Evolutionary conservation across 257 asterid genomes (phyloP).

Genomic region (Solanum habrochaites): DNA sequence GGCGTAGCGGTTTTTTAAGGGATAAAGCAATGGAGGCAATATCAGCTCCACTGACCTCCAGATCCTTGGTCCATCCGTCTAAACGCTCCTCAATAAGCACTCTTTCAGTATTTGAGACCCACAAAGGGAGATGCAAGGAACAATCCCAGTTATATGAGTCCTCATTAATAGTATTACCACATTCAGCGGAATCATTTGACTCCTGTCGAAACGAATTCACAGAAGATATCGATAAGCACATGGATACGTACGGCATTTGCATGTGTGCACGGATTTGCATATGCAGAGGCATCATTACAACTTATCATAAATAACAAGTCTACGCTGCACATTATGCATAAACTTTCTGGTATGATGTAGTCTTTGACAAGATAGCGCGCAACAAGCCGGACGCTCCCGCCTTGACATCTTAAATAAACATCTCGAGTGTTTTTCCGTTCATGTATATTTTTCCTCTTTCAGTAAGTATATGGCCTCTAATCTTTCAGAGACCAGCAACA

Average conservation of each 20-base stretch:
- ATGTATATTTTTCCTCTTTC: neutral
- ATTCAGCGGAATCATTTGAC: slow-evolving; percentile 18
- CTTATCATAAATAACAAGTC: neutral
- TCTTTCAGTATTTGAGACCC: slow-evolving; percentile 83
- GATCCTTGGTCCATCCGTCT: slow-evolving; percentile 59
- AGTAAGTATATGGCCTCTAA: neutral
- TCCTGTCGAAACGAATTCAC: slow-evolving; percentile 25
- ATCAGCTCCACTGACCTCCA: slow-evolving; percentile 90
- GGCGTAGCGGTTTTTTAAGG: slow-evolving; percentile 62
- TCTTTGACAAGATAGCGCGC: neutral
- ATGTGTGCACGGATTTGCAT: neutral
- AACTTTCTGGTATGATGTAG: neutral
- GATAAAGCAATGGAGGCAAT: slow-evolving; percentile 48
- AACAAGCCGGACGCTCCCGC: neutral
- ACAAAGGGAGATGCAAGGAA: slow-evolving; percentile 85
- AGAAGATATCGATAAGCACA: neutral
- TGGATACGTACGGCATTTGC: neutral
- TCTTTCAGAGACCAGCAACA: neutral
- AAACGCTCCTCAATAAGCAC: slow-evolving; percentile 48
- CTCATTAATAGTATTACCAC: neutral
- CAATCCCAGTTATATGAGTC: slow-evolving; percentile 59
- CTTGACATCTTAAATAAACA: neutral
- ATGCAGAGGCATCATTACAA: neutral
- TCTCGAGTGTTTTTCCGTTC: neutral
- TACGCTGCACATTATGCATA: neutral